Evolutionary conservation across 352 stramenopile species (phyloP).

Genomic region (Phytophthora litchii): DNA sequence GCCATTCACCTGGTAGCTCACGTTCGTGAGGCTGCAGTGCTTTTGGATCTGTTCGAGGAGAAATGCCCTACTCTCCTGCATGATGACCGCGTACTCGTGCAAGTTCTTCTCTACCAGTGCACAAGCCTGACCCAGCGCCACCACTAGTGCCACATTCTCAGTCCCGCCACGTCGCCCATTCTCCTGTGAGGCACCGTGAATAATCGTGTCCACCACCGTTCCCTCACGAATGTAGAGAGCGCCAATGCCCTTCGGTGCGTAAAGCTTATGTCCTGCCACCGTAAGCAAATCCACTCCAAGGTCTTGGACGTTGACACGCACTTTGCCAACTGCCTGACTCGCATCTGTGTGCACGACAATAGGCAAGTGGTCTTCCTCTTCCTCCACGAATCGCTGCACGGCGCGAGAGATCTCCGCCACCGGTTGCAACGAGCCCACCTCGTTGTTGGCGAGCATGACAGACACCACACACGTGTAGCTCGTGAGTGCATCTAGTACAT

Average conservation of each 20-base stretch:
- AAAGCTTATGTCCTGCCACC: constrained; percentile 98
- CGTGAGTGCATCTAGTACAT: constrained; percentile 85
- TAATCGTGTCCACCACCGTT: constrained; percentile 66
- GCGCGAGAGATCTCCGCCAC: constrained; percentile 86
- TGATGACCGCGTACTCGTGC: constrained; percentile 64
- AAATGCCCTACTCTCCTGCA: constrained; percentile 67
- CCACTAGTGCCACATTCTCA: constrained; percentile 96
- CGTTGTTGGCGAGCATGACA: constrained; percentile 99
- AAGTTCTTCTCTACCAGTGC: constrained; percentile 73
- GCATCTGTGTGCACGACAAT: constrained; percentile 97
- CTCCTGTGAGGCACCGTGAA: constrained; percentile 94
- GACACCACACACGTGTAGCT: constrained; percentile 93
- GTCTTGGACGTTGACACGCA: constrained; percentile 82
- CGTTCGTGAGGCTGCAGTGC: constrained; percentile 43
- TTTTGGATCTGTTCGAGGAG: constrained; percentile 62
- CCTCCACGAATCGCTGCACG: constrained; percentile 40
- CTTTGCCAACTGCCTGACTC: constrained; percentile 96
- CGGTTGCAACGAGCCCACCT: constrained; percentile 96
- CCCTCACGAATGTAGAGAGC: constrained; percentile 73
- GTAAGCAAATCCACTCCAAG: constrained; percentile 95
- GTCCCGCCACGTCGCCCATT: constrained; percentile 93
- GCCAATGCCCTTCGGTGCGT: constrained; percentile 94
- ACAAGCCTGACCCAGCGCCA: constrained; percentile 91
- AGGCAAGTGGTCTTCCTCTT: constrained; percentile 31
- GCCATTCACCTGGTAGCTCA: constrained; percentile 86